Evolutionary conservation across 2,329 filamentous ascomycete genomes (phyloP).

Genomic region (Fusarium devonianum): DNA sequence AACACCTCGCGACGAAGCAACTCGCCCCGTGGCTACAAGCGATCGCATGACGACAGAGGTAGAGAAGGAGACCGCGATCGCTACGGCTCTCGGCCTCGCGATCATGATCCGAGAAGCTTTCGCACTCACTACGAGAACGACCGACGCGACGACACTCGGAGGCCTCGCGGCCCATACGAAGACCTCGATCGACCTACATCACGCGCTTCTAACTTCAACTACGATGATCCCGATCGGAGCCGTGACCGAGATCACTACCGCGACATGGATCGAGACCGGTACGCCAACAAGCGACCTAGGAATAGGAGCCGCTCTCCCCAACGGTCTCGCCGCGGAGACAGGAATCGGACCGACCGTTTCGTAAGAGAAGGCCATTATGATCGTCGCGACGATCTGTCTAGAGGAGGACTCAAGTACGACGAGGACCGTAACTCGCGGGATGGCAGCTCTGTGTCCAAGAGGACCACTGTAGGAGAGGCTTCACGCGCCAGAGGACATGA

Average conservation of each 20-base stretch:
- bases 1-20: constrained; percentile 56
- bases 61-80: constrained; percentile 48
- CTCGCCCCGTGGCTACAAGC: constrained; percentile 73
- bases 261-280: constrained; percentile 56
- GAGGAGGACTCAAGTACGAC: constrained; percentile 50
- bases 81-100: constrained; percentile 57
- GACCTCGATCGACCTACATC: constrained; percentile 62
- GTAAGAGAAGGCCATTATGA: constrained; percentile 43
- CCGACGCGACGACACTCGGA: constrained; percentile 55
- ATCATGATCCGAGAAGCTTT: constrained; percentile 64
- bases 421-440: constrained; percentile 54
- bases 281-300: constrained; percentile 61
- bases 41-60: constrained; percentile 69
- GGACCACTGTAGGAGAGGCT: constrained; percentile 65
- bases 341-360: constrained; percentile 46
- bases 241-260: constrained; percentile 45
- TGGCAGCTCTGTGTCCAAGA: constrained; percentile 68
- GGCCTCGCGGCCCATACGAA: constrained; percentile 60
- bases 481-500: constrained; percentile 66
- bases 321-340: constrained; percentile 49
- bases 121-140: constrained; percentile 69
- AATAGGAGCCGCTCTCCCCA: constrained; percentile 63
- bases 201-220: constrained; percentile 51
- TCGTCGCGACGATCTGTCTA: constrained; percentile 30
- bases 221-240: constrained; percentile 58